phyloP scores from a whole-genome alignment of 2,329 filamentous ascomycete genomes.

The Teratosphaeria viscida region DNA sequence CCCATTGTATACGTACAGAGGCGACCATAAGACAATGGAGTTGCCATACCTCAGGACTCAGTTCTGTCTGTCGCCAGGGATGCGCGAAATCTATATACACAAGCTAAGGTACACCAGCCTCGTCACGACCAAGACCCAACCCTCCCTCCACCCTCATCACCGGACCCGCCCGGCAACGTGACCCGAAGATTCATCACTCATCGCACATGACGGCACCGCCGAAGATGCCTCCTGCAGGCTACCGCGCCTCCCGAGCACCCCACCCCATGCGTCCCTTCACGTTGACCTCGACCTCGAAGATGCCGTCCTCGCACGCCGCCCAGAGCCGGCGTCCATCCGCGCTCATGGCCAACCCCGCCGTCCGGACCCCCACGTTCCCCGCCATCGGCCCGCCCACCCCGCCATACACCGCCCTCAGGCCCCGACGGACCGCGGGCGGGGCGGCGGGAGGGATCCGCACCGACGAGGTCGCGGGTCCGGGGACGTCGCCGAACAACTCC shows the following conservation, averaged over 20 bases:
- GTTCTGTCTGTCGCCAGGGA: neutral
- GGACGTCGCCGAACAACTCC: conserved; percentile 4
- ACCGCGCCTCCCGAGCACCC: conserved; percentile 26
- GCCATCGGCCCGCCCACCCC: neutral
- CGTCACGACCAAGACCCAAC: neutral
- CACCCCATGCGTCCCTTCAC: conserved; percentile 47
- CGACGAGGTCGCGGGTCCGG: conserved; percentile 8
- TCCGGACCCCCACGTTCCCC: conserved; percentile 23
- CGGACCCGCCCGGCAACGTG: too few relatives aligned
- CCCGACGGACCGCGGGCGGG: neutral
- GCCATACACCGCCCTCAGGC: neutral
- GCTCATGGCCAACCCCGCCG: conserved; percentile 40
- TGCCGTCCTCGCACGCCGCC: conserved; percentile 53
- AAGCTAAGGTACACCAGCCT: neutral
- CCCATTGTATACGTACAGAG: too few relatives aligned
- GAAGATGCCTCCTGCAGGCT: neutral
- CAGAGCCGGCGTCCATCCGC: conserved; percentile 37
- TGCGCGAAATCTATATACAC: neutral
- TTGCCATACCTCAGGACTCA: neutral
- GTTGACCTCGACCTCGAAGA: conserved; percentile 64
- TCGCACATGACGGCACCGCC: neutral
- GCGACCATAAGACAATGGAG: too few relatives aligned
- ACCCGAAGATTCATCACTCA: neutral
- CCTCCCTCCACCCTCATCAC: neutral
- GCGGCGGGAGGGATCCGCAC: neutral